phyloP scores from a whole-genome alignment of 2,329 filamentous ascomycete species.

The Gnomoniopsis sp. region DNA sequence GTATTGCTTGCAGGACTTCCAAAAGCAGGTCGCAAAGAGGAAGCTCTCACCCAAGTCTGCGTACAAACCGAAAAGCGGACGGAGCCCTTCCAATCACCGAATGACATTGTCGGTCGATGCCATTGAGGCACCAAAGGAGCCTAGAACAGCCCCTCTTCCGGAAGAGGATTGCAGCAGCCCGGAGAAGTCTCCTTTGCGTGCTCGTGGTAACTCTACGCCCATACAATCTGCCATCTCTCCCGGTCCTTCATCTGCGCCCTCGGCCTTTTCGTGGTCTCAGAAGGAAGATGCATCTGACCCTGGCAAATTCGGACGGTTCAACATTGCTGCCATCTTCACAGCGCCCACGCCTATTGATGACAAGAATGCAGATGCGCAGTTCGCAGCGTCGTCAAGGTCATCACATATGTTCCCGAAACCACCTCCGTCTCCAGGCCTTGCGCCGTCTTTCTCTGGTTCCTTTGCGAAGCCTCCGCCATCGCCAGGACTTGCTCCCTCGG shows the following conservation, averaged over 20 bases:
- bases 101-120: slow-evolving; percentile 58
- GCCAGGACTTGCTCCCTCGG: slow-evolving; percentile 22
- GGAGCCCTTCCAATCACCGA: slow-evolving; percentile 59
- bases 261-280: slow-evolving; percentile 57
- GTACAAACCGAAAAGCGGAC: slow-evolving; percentile 45
- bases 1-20: slow-evolving; percentile 83
- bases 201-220: slow-evolving; percentile 52
- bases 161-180: slow-evolving; percentile 45
- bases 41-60: slow-evolving; percentile 42
- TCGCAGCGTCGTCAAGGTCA: slow-evolving; percentile 20
- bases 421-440: slow-evolving; percentile 26
- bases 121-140: slow-evolving; percentile 53
- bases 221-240: slow-evolving; percentile 50
- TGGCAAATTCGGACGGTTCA: slow-evolving; percentile 38
- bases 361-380: slow-evolving; percentile 25
- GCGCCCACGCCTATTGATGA: slow-evolving; percentile 36
- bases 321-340: slow-evolving; percentile 29
- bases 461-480: slow-evolving; percentile 24
- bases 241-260: slow-evolving; percentile 65
- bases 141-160: slow-evolving; percentile 59
- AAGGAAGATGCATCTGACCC: slow-evolving; percentile 41
- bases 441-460: slow-evolving; percentile 11
- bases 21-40: slow-evolving; percentile 57
- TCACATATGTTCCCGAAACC: slow-evolving; percentile 18
- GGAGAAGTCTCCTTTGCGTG: slow-evolving; percentile 42